These are phyloP conservation scores for Talaromyces sp. DNA, from an alignment of 2,329 filamentous ascomycete genomes.

Conservation along the genomic window DNA sequence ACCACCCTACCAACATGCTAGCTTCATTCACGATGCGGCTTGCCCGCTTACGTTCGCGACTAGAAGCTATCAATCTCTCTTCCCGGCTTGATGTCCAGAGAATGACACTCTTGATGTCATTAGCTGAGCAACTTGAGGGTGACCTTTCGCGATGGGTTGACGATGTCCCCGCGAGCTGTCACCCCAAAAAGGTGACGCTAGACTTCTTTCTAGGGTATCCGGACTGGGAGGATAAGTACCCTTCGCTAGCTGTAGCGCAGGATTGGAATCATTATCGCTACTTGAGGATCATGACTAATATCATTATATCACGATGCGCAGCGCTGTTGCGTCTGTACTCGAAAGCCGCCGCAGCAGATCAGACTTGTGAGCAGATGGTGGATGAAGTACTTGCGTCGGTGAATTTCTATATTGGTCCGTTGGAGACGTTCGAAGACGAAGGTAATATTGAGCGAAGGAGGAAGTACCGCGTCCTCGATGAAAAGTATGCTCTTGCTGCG, in stretches of 20 bases:
- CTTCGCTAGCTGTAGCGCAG: slow-evolving; percentile 3
- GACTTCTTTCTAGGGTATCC: background rate
- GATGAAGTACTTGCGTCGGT: slow-evolving; percentile 4
- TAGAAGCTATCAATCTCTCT: background rate
- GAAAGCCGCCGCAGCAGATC: background rate
- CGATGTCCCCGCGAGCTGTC: background rate
- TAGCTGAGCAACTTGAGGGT: background rate
- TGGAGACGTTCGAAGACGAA: background rate
- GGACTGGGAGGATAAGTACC: slow-evolving; percentile 2
- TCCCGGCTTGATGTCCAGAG: background rate
- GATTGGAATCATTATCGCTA: slow-evolving; percentile 8
- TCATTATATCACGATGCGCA: slow-evolving; percentile 4
- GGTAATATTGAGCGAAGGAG: background rate
- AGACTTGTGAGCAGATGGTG: slow-evolving; percentile 6
- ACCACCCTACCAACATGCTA: background rate
- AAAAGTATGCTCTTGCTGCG: background rate
- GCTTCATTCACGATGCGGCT: background rate
- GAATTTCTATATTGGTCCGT: background rate
- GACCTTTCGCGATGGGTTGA: slow-evolving; percentile 8
- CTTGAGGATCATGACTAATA: slow-evolving; percentile 7
- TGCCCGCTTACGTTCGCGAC: background rate
- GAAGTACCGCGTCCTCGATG: background rate
- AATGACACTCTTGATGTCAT: background rate
- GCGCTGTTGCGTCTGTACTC: background rate
- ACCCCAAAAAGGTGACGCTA: background rate